phyloP scores from a whole-genome alignment of 768 basidiomycete species.

The Tulasnella sp. region DNA sequence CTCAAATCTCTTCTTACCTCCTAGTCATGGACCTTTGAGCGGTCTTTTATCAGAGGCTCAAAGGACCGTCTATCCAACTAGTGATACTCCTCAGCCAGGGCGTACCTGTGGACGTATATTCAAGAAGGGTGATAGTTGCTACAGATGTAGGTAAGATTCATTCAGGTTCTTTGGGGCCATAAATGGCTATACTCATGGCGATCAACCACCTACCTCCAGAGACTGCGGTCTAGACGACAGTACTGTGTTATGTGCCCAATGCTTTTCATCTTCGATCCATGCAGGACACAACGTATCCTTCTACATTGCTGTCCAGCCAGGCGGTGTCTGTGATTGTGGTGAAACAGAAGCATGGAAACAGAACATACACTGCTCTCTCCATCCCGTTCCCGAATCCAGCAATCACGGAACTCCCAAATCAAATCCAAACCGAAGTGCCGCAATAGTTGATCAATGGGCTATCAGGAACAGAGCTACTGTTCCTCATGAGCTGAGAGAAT shows the following conservation, averaged over 20 bases:
- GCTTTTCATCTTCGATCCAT: slow-evolving; percentile 84
- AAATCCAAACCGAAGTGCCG: slow-evolving; percentile 32
- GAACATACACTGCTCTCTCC: slow-evolving; percentile 55
- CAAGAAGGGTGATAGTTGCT: slow-evolving; percentile 83
- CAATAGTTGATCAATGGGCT: slow-evolving; percentile 18
- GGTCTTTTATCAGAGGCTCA: slow-evolving; percentile 60
- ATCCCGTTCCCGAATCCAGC: slow-evolving; percentile 41
- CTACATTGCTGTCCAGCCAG: slow-evolving; percentile 81
- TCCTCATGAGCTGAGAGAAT: slow-evolving; percentile 56
- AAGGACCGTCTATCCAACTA: slow-evolving; percentile 27
- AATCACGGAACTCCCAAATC: slow-evolving; percentile 20
- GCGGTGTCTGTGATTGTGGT: slow-evolving; percentile 92
- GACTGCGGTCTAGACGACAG: slow-evolving; percentile 85
- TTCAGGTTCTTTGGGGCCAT: not conserved
- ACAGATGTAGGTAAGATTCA: slow-evolving; percentile 74
- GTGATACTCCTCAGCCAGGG: slow-evolving; percentile 39
- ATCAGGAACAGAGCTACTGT: slow-evolving; percentile 34
- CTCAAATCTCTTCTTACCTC: slow-evolving; percentile 54
- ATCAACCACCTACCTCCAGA: slow-evolving; percentile 39
- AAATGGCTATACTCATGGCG: too few relatives aligned
- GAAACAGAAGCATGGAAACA: slow-evolving; percentile 78
- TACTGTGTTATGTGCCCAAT: slow-evolving; percentile 78
- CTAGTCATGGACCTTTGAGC: slow-evolving; percentile 41
- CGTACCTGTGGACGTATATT: slow-evolving; percentile 75
- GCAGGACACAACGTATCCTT: slow-evolving; percentile 82